phyloP scores from a whole-genome alignment of 2,329 filamentous ascomycete species.

The Fusarium hostae region DNA sequence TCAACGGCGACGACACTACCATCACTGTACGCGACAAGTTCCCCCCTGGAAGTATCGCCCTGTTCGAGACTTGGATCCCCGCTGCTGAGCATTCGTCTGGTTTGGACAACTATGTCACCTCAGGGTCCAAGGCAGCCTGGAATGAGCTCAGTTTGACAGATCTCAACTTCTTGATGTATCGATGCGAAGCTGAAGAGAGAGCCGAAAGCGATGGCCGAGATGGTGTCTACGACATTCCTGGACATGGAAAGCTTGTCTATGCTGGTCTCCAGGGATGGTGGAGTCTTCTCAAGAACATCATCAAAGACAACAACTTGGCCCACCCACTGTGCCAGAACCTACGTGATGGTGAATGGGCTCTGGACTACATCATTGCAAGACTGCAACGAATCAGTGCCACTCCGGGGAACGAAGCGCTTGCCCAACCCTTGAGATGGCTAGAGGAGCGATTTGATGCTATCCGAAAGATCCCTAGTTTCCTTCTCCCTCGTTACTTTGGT shows the following conservation, averaged over 20 bases:
- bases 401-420: slow-evolving; percentile 70
- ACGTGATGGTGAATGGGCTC: slow-evolving; percentile 88
- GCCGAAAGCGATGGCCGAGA: slow-evolving; percentile 82
- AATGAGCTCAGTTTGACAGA: slow-evolving; percentile 79
- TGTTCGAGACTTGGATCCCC: slow-evolving; percentile 97
- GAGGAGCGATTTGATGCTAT: slow-evolving; percentile 87
- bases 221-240: slow-evolving; percentile 89
- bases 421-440: slow-evolving; percentile 79
- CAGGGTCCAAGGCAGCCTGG: slow-evolving; percentile 83
- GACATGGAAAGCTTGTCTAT: slow-evolving; percentile 86
- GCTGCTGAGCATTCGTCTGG: slow-evolving; percentile 84
- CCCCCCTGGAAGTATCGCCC: slow-evolving; percentile 90
- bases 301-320: slow-evolving; percentile 88
- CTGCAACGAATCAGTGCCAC: slow-evolving; percentile 77
- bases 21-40: slow-evolving; percentile 86
- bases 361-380: slow-evolving; percentile 86
- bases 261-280: slow-evolving; percentile 99
- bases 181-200: slow-evolving; percentile 87
- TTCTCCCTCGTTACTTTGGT: slow-evolving; percentile 93
- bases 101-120: slow-evolving; percentile 86
- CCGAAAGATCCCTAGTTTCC: slow-evolving; percentile 84
- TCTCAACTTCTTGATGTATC: slow-evolving; percentile 91
- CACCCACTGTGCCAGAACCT: slow-evolving; percentile 95
- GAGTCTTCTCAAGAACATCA: slow-evolving; percentile 87
- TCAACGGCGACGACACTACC: slow-evolving; percentile 77